A percentile compares a stretch with the other conserved stretches of the same genome.
Evolutionary conservation across 2,329 filamentous ascomycete species (phyloP).

Genomic region (Colletotrichum caudatum): DNA sequence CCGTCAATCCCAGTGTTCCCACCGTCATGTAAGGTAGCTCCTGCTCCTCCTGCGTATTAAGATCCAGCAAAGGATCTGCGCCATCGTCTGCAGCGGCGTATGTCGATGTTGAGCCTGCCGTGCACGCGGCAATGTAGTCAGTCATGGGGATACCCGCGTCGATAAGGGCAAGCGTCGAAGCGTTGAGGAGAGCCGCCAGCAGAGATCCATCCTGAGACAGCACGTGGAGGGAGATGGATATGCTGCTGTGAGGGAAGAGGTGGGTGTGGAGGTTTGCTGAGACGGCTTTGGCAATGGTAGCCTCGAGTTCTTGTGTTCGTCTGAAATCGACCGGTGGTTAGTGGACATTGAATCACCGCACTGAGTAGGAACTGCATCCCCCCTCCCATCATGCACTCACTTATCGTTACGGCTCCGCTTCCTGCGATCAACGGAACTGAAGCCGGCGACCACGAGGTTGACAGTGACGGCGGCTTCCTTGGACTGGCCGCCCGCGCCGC

Average conservation of each 20-base stretch:
- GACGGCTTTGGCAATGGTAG: slow-evolving; percentile 83
- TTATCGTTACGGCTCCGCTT: slow-evolving; percentile 81
- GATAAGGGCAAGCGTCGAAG: slow-evolving; percentile 88
- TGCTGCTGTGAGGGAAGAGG: slow-evolving; percentile 88
- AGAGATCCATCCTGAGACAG: slow-evolving; percentile 91
- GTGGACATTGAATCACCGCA: neutral
- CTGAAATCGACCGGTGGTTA: slow-evolving; percentile 57
- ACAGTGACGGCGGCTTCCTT: slow-evolving; percentile 79
- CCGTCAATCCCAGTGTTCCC: slow-evolving; percentile 79
- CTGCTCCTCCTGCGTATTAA: slow-evolving; percentile 84
- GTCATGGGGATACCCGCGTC: slow-evolving; percentile 97
- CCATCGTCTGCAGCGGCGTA: slow-evolving; percentile 73
- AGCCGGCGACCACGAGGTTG: slow-evolving; percentile 87
- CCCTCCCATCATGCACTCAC: slow-evolving; percentile 59
- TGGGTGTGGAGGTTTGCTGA: slow-evolving; percentile 83
- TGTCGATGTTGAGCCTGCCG: slow-evolving; percentile 81
- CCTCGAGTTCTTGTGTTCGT: slow-evolving; percentile 82
- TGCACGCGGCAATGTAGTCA: slow-evolving; percentile 90
- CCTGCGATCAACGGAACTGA: slow-evolving; percentile 88
- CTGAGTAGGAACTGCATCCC: neutral
- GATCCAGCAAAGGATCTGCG: slow-evolving; percentile 82
- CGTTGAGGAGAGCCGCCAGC: slow-evolving; percentile 90
- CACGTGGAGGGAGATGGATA: slow-evolving; percentile 86
- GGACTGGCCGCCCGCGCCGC: slow-evolving; percentile 47
- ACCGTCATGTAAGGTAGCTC: slow-evolving; percentile 92